These are phyloP conservation scores for Alternaria triticina DNA, from an alignment of 2,329 filamentous ascomycete genomes.

Conservation along the genomic window DNA sequence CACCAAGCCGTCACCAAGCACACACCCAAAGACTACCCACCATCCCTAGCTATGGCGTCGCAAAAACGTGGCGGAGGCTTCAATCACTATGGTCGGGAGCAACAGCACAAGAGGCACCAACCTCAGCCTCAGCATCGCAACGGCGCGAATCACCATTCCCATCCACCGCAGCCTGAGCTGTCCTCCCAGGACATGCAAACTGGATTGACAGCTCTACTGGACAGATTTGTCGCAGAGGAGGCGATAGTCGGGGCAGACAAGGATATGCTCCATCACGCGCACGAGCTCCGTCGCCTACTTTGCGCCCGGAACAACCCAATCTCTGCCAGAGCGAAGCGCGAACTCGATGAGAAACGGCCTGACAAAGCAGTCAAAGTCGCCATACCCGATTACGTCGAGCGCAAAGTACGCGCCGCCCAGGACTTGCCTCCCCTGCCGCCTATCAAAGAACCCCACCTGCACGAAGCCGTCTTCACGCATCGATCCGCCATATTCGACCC, in stretches of 20 bases:
- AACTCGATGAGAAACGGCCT: constrained; percentile 38
- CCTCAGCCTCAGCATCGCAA: constrained; percentile 6
- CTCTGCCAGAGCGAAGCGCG: constrained; percentile 60
- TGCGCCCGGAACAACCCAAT: constrained; percentile 40
- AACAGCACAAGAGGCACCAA: constrained; percentile 4
- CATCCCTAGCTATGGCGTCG: constrained; percentile 20
- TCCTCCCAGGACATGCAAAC: constrained; percentile 34
- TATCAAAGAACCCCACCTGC: constrained; percentile 65
- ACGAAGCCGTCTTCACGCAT: constrained; percentile 72
- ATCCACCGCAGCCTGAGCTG: constrained; percentile 15
- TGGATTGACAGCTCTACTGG: constrained; percentile 39
- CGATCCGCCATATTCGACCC: constrained; percentile 33
- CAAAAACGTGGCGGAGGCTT: constrained; percentile 27
- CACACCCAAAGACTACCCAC: not conserved
- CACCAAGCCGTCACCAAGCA: not conserved
- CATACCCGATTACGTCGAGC: constrained; percentile 37
- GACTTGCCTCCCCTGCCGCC: constrained; percentile 65
- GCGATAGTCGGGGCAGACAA: constrained; percentile 28
- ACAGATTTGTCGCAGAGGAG: constrained; percentile 40
- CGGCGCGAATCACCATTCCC: not conserved
- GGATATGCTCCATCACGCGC: constrained; percentile 37
- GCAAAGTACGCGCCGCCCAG: constrained; percentile 37
- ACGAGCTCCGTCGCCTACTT: constrained; percentile 35
- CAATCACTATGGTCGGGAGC: constrained; percentile 25
- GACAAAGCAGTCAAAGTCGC: constrained; percentile 20